Evolutionary conservation across 1,284 basidiomycete genomes (phyloP).

Genomic region (Rhizoctonia solani): DNA sequence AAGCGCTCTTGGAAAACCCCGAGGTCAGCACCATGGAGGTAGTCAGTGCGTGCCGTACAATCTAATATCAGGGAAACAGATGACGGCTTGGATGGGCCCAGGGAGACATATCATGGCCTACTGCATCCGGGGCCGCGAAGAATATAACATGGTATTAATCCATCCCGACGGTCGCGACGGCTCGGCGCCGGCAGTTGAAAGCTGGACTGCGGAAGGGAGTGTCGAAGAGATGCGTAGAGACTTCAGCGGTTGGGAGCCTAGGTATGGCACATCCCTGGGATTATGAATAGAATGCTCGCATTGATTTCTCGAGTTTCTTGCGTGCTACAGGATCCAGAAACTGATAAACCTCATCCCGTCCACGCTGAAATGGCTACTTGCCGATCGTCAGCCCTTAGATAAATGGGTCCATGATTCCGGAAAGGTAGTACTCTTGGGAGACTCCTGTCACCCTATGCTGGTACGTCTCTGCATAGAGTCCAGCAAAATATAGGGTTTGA

Average conservation of each 20-base stretch:
- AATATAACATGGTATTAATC: conserved; percentile 36
- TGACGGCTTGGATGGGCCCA: conserved; percentile 38
- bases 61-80: too few relatives aligned
- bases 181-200: conserved; percentile 20
- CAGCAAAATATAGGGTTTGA: too few relatives aligned
- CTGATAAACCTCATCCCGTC: conserved; percentile 33
- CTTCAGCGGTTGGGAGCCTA: conserved; percentile 38
- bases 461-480: too few relatives aligned
- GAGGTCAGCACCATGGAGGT: too few relatives aligned
- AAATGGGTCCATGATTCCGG: conserved; percentile 59
- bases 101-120: conserved; percentile 36
- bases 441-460: conserved; percentile 55
- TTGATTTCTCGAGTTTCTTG: neutral
- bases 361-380: conserved; percentile 31
- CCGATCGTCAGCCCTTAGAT: conserved; percentile 44
- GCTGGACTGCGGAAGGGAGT: conserved; percentile 33
- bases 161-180: conserved; percentile 34
- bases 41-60: too few relatives aligned
- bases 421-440: conserved; percentile 53
- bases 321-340: conserved; percentile 34
- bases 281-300: neutral
- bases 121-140: conserved; percentile 27
- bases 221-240: conserved; percentile 36
- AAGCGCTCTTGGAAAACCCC: conserved; percentile 32
- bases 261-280: too few relatives aligned